Evolutionary conservation across 306 rosid species (phyloP).

Genomic region (Lagenaria siceraria): DNA sequence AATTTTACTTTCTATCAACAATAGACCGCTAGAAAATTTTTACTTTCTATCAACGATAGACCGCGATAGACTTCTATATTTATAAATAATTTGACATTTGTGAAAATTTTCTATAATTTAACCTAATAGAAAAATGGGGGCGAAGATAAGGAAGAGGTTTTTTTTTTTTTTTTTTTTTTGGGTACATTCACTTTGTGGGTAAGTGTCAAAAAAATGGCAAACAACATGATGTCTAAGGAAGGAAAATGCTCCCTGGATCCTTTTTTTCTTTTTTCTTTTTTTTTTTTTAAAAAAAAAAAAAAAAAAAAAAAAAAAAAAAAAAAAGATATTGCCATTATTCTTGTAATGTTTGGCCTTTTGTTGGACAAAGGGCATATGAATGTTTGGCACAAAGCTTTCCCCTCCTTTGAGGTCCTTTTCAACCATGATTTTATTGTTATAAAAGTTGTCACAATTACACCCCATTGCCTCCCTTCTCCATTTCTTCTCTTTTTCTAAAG

Average conservation of each 20-base stretch:
- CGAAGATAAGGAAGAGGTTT: too few species aligned
- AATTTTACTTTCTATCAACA: too few species aligned
- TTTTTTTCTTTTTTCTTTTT: not conserved
- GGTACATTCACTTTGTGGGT: not conserved
- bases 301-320: too few species aligned
- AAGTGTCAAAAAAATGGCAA: conserved; percentile 10
- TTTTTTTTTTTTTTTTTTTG: not conserved
- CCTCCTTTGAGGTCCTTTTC: conserved; percentile 9
- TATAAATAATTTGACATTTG: too few species aligned
- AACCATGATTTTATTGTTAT: conserved; percentile 5
- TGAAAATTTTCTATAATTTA: too few species aligned
- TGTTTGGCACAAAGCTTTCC: not conserved
- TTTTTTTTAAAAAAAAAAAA: too few species aligned
- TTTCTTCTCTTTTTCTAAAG: not conserved
- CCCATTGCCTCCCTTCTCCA: not conserved
- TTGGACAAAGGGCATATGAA: not conserved
- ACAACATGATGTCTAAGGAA: conserved; percentile 10
- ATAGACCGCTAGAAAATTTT: too few species aligned
- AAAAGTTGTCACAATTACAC: conserved; percentile 6
- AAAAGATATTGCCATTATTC: not conserved
- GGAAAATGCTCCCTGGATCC: conserved; percentile 12
- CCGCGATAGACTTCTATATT: too few species aligned
- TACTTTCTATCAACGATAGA: too few species aligned
- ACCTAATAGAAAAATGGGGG: too few species aligned
- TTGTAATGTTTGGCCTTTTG: not conserved